Base-by-base conservation (phyloP, 2,329 filamentous ascomycete species). In the Teratosphaeria gauchensis region DNA sequence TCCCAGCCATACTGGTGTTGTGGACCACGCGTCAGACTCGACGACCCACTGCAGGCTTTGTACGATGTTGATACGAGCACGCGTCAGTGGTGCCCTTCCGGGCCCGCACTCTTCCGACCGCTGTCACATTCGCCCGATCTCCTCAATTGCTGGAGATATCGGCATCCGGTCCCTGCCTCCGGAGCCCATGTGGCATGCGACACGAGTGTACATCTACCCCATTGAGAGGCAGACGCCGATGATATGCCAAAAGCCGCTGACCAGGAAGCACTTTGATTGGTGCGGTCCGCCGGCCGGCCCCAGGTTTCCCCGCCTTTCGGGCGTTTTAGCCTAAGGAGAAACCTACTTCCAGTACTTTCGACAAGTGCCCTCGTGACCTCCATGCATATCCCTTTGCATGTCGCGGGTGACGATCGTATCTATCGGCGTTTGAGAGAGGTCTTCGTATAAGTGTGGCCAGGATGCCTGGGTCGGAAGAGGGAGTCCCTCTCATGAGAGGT, bases 401-500 rank as follows among this genome's bases (percentile, higher is more conserved):
- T 4, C 8, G 8, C 5, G 19, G 1, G 42, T 21, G 42, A 48
- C 42, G 42, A 48, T 19, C 5, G 24, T 19, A 8, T 19, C 7
- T 7, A 6, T 48, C 42, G 42, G 42, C 42, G 42, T 48, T 24
- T 48, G 42, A 21, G n/a, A 1, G 19, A 8, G 16, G 19, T 19
- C 5, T 8, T 4, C 16, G n/a, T 24, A 48, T 8, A 19, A 19
- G 6, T 2, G 42, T 8, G 42, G 42, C n/a, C 42, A 48, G 6
- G n/a, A 48, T 48, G 42, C 42, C 42, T n/a, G 42, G 16, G 16
- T 11, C n/a, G 21, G 51, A 31, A 38, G 57, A 58, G 57, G 52
- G 32, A n/a, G 53, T 55, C 7, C 53, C 57, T 51, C 42, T 58
- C 19, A 55, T 58, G 57, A 52, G 57, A 16, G 35, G 33, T 19